Base-by-base conservation (phyloP, 106 monocot genomes). In the Dioscorea dumetorum region DNA sequence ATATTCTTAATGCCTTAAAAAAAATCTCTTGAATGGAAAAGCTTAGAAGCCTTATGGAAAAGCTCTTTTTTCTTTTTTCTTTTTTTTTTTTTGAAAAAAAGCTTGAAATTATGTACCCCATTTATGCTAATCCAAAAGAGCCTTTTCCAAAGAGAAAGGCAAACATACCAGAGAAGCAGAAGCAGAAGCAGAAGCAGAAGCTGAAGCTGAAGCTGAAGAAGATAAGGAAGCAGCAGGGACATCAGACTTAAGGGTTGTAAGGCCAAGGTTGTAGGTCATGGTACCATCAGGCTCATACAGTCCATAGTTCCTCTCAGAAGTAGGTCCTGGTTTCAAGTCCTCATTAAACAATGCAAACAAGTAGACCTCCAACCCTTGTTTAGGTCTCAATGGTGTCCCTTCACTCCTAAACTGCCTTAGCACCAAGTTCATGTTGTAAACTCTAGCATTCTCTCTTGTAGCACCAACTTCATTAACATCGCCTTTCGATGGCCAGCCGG, bases 401-500 rank as follows among this genome's bases (percentile, higher is more conserved):
- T 97, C 82, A n/a, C 60, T 72, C 50, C 61, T 63, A 71, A 80
- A 22, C 70, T 91, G 95, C 78, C 95, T 75, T 34, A 66, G 12
- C 51, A 97, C 20, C 74, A 97, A 33, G 72, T 97, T 91, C 78
- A 78, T 60, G 57, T 88, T 97, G 67, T 97, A 97, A 14, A 61
- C 61, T 64, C 65, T 75, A 1, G 95, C 95, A 48, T 97, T 97
- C 80, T 84, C 88, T 49, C 80, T 49, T 7, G 79, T 87, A 10
- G 95, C 95, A 4, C 95, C 95, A 8, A 74, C 51, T 80, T 97
- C 95, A 53, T 89, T 58, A 0, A 72, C 12, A 65, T 97, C 95
- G 2, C 95, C 95, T 62, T 84, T 91, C 2, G 95, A 97, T 14
- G 95, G 95, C 95, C 95, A 97, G 20, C 95, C 95, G 0, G 95